Evolutionary conservation across 2,329 filamentous ascomycete species (phyloP).

Genomic region (Tolypocladium cylindrosporum): DNA sequence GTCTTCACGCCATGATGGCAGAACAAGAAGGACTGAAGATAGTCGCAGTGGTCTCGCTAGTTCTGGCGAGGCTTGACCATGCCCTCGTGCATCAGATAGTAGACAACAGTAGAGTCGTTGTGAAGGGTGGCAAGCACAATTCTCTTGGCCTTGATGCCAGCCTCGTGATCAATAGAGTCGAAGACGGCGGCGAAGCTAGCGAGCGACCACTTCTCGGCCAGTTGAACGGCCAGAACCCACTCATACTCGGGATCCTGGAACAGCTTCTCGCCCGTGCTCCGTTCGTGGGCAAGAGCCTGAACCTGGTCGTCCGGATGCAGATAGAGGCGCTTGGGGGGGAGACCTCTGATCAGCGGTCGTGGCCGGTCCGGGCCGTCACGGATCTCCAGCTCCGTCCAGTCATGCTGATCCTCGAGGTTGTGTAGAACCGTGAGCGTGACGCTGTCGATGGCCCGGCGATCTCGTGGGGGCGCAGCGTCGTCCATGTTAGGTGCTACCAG

Average conservation of each 20-base stretch:
- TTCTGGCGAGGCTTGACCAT: constrained; percentile 81
- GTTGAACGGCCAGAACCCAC: constrained; percentile 67
- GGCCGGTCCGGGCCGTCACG: constrained; percentile 35
- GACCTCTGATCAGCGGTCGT: constrained; percentile 58
- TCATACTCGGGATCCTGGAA: constrained; percentile 49
- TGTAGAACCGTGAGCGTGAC: constrained; percentile 44
- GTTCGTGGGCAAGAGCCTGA: constrained; percentile 54
- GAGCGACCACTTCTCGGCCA: constrained; percentile 64
- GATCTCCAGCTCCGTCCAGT: constrained; percentile 55
- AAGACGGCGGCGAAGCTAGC: constrained; percentile 58
- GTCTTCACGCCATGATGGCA: constrained; percentile 45
- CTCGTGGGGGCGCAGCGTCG: not conserved
- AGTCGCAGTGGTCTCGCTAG: constrained; percentile 27
- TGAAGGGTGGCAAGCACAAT: constrained; percentile 66
- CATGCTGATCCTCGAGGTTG: constrained; percentile 67
- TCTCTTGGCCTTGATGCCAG: constrained; percentile 48
- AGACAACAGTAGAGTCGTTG: constrained; percentile 73
- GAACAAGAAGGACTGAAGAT: not conserved
- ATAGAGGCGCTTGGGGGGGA: constrained; percentile 65
- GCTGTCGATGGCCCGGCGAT: constrained; percentile 1
- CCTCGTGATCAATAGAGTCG: constrained; percentile 42
- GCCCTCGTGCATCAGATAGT: constrained; percentile 80
- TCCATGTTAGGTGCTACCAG: not conserved
- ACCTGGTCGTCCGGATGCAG: constrained; percentile 77
- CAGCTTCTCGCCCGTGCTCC: constrained; percentile 33